Evolutionary conservation across 108 stramenopile species (phyloP), one percentile per base, ranked within the genome.

Genomic region (Cyclotella distinguenda): DNA sequence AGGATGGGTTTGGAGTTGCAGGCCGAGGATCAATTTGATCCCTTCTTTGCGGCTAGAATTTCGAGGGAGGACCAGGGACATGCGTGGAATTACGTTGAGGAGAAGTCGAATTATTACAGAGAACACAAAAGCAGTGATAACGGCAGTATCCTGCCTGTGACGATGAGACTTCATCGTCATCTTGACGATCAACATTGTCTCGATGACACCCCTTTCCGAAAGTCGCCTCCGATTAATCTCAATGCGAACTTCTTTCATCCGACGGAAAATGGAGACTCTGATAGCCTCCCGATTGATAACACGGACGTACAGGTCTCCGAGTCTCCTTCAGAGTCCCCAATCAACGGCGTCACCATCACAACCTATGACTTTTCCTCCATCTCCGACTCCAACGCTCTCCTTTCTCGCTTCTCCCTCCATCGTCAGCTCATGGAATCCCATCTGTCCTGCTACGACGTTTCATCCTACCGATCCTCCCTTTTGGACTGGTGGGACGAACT

Each of bases 401-500:
- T 18, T 6, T 16, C 63, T 5, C 69, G 79, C n/a, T 79, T 64
- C 52, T 46, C 72, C 16, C 60, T 16, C 23, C 83, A 83, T 69
- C 85, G 86, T 35, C 60, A 65, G 30, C 32, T 61, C 32, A 54
- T 84, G 38, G 80, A 82, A 31, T 51, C 40, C 26, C 38, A 58
- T 33, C 51, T 84, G 11, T 15, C 60, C 13, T 49, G 73, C 13
- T 59, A 68, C 27, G 86, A 91, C 56, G 45, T 15, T 23, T 9
- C 32, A 5, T 59, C 13, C 13, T 87, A 86, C 44, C 83, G 84
- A n/a, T 86, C 89, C 54, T 80, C 73, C 58, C 48, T 93, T 26
- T 58, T 90, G 27, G 92, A 93, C 74, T 89, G 90, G 60, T 93
- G 92, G 92, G 92, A 87, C 34, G 89, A 89, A 52, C 66, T 86